Conservation (phyloP, 208 protist species). For the Crithidia brevicula region DNA sequence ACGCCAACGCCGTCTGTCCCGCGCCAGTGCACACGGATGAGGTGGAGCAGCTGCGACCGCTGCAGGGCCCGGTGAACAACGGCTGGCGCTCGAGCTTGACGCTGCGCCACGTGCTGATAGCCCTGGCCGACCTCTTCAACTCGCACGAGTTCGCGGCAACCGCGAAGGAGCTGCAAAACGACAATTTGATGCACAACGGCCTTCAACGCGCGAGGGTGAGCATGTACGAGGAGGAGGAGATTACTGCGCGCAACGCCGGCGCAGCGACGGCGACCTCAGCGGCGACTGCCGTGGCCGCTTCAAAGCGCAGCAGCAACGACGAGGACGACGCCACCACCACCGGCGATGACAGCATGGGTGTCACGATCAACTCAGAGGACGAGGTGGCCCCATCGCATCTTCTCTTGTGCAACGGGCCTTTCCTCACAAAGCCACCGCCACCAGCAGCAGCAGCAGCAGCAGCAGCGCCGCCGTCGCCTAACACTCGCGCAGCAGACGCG, state of each 20-base stretch:
- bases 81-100: slow-evolving; percentile 35
- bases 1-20: background rate
- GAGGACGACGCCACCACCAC: background rate
- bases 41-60: slow-evolving; percentile 7
- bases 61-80: slow-evolving; percentile 7
- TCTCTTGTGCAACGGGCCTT: slow-evolving; percentile 72
- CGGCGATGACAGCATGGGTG: slow-evolving; percentile 32
- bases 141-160: slow-evolving; percentile 33
- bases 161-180: slow-evolving; percentile 31
- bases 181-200: slow-evolving; percentile 8
- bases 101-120: slow-evolving; percentile 24
- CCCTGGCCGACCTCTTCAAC: slow-evolving; percentile 46
- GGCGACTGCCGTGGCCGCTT: slow-evolving; percentile 6
- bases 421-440: slow-evolving; percentile 2
- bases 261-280: slow-evolving; percentile 21
- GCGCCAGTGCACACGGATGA: slow-evolving; percentile 16
- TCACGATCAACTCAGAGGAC: slow-evolving; percentile 15
- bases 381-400: slow-evolving; percentile 15
- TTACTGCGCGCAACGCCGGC: slow-evolving; percentile 4
- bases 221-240: slow-evolving; percentile 28
- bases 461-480: background rate
- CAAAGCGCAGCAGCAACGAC: slow-evolving; percentile 10
- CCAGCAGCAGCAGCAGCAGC: too few species aligned
- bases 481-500: background rate
- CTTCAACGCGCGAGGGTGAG: slow-evolving; percentile 28